These are phyloP conservation scores for Pyricularia grisea DNA, from an alignment of 2,329 filamentous ascomycete genomes.

Conservation along the genomic window DNA sequence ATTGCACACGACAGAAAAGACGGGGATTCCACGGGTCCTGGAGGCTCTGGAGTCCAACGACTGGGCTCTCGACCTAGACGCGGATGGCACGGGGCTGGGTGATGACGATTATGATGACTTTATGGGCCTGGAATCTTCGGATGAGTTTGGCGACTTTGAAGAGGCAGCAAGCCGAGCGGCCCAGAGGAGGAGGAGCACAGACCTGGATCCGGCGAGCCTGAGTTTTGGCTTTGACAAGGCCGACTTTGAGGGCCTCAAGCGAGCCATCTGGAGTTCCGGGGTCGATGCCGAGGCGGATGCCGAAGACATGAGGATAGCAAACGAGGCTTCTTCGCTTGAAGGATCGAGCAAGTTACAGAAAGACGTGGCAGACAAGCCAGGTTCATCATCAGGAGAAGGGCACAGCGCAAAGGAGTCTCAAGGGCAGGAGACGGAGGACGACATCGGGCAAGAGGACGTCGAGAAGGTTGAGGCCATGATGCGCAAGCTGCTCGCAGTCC, in stretches of 20 bases:
- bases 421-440: slow-evolving; percentile 20
- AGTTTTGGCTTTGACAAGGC: slow-evolving; percentile 42
- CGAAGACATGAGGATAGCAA: slow-evolving; percentile 1
- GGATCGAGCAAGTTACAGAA: slow-evolving; percentile 3
- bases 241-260: slow-evolving; percentile 42
- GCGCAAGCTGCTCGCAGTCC: slow-evolving; percentile 51
- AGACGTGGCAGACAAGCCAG: neutral
- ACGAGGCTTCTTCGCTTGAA: neutral
- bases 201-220: slow-evolving; percentile 35
- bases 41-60: slow-evolving; percentile 59
- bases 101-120: slow-evolving; percentile 13
- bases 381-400: neutral
- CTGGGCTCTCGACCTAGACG: slow-evolving; percentile 31
- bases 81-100: slow-evolving; percentile 10
- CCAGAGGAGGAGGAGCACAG: slow-evolving; percentile 18
- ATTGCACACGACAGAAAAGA: slow-evolving; percentile 9
- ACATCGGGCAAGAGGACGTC: slow-evolving; percentile 39
- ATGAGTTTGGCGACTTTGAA: slow-evolving; percentile 23
- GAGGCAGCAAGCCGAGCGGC: slow-evolving; percentile 14
- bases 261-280: slow-evolving; percentile 39
- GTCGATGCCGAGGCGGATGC: slow-evolving; percentile 18
- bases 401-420: neutral
- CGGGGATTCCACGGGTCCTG: slow-evolving; percentile 38
- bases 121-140: slow-evolving; percentile 19
- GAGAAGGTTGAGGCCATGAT: slow-evolving; percentile 55